These are phyloP conservation scores for Leccinum fibrillosum DNA, from an alignment of 768 basidiomycete genomes.

Conservation along the genomic window DNA sequence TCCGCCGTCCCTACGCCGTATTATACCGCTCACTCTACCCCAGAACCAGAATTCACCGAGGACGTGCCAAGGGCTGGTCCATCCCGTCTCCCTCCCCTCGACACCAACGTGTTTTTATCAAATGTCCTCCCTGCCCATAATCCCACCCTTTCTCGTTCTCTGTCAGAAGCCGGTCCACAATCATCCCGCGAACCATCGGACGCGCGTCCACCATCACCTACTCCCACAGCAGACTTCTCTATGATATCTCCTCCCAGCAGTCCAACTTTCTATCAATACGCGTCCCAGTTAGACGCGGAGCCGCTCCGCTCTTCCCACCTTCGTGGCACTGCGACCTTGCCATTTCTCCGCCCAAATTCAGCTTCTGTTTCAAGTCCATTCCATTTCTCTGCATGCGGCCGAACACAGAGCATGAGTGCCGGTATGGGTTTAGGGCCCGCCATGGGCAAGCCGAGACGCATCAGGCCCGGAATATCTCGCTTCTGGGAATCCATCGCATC, in stretches of 20 bases:
- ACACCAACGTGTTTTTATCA: slow-evolving; percentile 17
- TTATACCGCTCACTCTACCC: slow-evolving; percentile 31
- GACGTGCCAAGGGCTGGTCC: slow-evolving; percentile 24
- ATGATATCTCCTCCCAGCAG: slow-evolving; percentile 42
- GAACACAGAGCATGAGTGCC: slow-evolving; percentile 27
- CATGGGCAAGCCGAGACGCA: slow-evolving; percentile 23
- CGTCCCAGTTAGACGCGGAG: slow-evolving; percentile 25
- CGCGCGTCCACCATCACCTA: slow-evolving; percentile 42
- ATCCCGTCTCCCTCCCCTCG: slow-evolving; percentile 24
- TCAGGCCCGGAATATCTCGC: slow-evolving; percentile 32
- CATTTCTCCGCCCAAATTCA: slow-evolving; percentile 31
- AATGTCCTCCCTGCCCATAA: not conserved
- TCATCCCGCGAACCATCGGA: slow-evolving; percentile 5
- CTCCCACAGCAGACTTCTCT: slow-evolving; percentile 45
- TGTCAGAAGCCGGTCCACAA: slow-evolving; percentile 26
- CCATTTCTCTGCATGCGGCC: slow-evolving; percentile 14
- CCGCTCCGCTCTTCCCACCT: slow-evolving; percentile 22
- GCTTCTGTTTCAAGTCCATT: slow-evolving; percentile 21
- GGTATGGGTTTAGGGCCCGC: slow-evolving; percentile 20
- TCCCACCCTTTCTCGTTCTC: slow-evolving; percentile 28
- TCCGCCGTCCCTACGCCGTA: slow-evolving; percentile 29
- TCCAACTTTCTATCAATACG: slow-evolving; percentile 31
- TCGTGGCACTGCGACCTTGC: slow-evolving; percentile 24
- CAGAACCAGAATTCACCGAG: slow-evolving; percentile 22
- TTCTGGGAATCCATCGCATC: slow-evolving; percentile 34